These are phyloP conservation scores for Bocquillonia castaneifolia DNA, from an alignment of 441 rosid genomes.

Conservation along the genomic window DNA sequence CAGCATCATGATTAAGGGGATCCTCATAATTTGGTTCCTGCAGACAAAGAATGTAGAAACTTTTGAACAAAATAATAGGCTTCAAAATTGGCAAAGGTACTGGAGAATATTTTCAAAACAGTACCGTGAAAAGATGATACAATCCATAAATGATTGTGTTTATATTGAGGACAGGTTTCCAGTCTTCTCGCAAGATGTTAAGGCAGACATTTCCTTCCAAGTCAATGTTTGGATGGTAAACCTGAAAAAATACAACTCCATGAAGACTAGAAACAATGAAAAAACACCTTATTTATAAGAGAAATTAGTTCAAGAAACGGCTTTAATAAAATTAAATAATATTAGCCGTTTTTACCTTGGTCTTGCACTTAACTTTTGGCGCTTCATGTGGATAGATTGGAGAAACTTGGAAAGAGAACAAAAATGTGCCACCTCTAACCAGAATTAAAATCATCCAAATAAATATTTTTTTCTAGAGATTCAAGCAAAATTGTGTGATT, in stretches of 20 bases:
- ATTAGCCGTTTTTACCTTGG: slow-evolving; percentile 49
- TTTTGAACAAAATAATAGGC: slow-evolving; percentile 5
- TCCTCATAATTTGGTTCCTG: slow-evolving; percentile 91
- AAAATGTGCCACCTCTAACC: slow-evolving; percentile 67
- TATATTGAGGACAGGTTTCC: slow-evolving; percentile 94
- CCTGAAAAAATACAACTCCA: slow-evolving; percentile 36
- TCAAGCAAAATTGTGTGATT: neutral
- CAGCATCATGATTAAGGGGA: slow-evolving; percentile 92
- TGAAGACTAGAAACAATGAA: neutral
- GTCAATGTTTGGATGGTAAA: slow-evolving; percentile 91
- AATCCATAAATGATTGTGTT: slow-evolving; percentile 88
- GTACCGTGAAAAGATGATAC: slow-evolving; percentile 89
- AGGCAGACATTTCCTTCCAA: slow-evolving; percentile 95
- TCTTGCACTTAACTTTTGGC: slow-evolving; percentile 96
- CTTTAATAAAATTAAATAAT: neutral
- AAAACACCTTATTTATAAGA: neutral
- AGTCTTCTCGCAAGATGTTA: slow-evolving; percentile 86
- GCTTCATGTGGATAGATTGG: slow-evolving; percentile 88
- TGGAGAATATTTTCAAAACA: neutral
- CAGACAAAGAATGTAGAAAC: neutral
- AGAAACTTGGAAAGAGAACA: slow-evolving; percentile 62
- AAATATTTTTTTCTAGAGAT: neutral
- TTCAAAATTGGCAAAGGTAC: neutral
- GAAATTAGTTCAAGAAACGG: neutral
- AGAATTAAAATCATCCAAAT: slow-evolving; percentile 1